Evolutionary conservation across 495 filamentous ascomycete genomes (phyloP).

Genomic region (Penicillium maclennaniae): DNA sequence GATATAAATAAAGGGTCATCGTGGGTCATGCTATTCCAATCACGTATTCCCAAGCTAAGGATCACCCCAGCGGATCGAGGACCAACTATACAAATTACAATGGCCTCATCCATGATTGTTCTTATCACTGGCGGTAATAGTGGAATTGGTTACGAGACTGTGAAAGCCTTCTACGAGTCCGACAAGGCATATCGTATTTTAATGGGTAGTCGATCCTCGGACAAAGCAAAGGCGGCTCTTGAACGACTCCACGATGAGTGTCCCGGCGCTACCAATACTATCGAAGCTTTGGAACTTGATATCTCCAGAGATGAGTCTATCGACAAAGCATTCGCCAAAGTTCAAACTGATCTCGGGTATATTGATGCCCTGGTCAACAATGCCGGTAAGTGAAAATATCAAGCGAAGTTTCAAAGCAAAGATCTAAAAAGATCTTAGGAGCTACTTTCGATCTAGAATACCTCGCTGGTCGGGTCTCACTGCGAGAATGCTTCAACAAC

Average conservation of each 20-base stretch:
- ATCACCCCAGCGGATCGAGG: background rate
- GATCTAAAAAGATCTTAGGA: slow-evolving; percentile 26
- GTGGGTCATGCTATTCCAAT: background rate
- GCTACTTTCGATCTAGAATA: slow-evolving; percentile 28
- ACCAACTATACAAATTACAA: background rate
- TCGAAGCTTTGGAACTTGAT: slow-evolving; percentile 28
- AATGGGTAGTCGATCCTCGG: slow-evolving; percentile 9
- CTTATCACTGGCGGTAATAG: slow-evolving; percentile 13
- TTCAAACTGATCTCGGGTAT: slow-evolving; percentile 27
- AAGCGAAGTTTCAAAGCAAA: background rate
- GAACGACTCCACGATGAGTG: slow-evolving; percentile 6
- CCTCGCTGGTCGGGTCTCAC: slow-evolving; percentile 24
- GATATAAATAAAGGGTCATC: background rate
- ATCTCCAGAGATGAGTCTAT: slow-evolving; percentile 33
- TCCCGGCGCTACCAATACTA: slow-evolving; percentile 6
- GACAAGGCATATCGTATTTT: slow-evolving; percentile 11
- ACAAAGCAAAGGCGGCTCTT: slow-evolving; percentile 7
- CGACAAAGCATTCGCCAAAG: slow-evolving; percentile 23
- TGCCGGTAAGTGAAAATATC: slow-evolving; percentile 15
- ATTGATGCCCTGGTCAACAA: slow-evolving; percentile 47
- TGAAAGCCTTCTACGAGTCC: slow-evolving; percentile 8
- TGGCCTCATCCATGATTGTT: slow-evolving; percentile 8
- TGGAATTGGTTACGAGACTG: slow-evolving; percentile 15
- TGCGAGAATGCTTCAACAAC: slow-evolving; percentile 44
- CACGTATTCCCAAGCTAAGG: background rate